Conservation (phyloP, 306 rosid species). For the Cyamopsis tetragonoloba region DNA sequence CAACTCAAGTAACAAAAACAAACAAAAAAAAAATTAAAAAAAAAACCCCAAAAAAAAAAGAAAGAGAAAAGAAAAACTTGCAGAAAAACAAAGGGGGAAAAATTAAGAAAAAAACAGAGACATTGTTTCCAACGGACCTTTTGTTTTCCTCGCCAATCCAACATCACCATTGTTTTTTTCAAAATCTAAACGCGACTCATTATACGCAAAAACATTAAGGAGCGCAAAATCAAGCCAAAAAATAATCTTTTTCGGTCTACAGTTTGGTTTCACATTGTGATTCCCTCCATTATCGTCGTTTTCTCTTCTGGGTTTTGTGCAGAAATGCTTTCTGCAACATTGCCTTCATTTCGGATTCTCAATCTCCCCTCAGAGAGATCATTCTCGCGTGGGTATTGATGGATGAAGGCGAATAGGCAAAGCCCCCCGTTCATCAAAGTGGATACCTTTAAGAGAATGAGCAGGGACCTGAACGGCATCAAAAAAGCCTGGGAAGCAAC, state of each 20-base stretch:
- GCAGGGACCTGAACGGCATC: constrained; percentile 57
- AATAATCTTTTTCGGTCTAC: not conserved
- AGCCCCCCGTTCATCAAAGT: constrained; percentile 17
- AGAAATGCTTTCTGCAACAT: constrained; percentile 14
- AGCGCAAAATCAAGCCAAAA: constrained; percentile 6
- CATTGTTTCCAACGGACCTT: constrained; percentile 39
- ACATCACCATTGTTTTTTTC: constrained; percentile 22
- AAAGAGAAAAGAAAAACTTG: not conserved
- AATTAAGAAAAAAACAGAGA: not conserved
- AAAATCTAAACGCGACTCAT: constrained; percentile 40
- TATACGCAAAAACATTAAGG: constrained; percentile 21
- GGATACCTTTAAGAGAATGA: constrained; percentile 55
- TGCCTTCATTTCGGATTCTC: not conserved
- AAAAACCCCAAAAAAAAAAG: not conserved
- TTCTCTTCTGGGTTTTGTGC: constrained; percentile 32
- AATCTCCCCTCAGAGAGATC: constrained; percentile 9
- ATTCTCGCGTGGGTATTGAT: constrained; percentile 33
- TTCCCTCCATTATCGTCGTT: constrained; percentile 14
- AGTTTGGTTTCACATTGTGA: constrained; percentile 19
- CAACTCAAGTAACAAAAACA: constrained; percentile 15
- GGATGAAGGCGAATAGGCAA: constrained; percentile 38
- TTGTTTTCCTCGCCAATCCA: constrained; percentile 55
- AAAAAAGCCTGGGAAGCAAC: constrained; percentile 63
- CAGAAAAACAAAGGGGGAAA: constrained; percentile 31
- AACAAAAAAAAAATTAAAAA: not conserved